phyloP scores from a whole-genome alignment of 305 asterid genomes.

The Petunia hybrid region DNA sequence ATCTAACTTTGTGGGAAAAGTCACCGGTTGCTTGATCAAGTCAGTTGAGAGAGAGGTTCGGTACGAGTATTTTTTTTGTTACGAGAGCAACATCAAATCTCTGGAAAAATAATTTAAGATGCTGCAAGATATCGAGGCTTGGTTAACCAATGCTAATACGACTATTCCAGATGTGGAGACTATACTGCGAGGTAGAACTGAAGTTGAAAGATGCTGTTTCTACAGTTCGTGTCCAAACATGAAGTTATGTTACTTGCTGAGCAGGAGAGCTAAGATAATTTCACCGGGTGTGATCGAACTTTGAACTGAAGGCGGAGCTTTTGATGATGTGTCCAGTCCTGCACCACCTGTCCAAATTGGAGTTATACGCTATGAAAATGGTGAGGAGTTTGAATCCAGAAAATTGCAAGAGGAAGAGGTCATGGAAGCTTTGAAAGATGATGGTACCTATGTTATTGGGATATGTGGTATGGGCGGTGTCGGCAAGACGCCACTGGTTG shows the following conservation, averaged over 20 bases:
- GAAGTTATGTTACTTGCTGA: slow-evolving; percentile 35
- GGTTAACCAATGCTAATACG: slow-evolving; percentile 30
- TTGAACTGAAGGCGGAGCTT: background rate
- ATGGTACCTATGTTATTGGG: slow-evolving; percentile 32
- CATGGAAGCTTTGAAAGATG: slow-evolving; percentile 28
- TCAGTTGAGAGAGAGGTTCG: slow-evolving; percentile 33
- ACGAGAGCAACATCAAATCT: slow-evolving; percentile 24
- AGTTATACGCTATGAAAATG: background rate
- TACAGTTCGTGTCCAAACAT: slow-evolving; percentile 29
- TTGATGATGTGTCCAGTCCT: slow-evolving; percentile 5
- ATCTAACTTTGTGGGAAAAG: background rate
- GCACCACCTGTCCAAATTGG: slow-evolving; percentile 2
- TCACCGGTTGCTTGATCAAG: slow-evolving; percentile 13
- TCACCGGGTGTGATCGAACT: background rate
- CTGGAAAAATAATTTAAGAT: slow-evolving; percentile 18
- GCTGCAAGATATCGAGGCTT: slow-evolving; percentile 14
- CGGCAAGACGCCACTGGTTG: slow-evolving; percentile 44
- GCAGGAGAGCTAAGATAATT: slow-evolving; percentile 23
- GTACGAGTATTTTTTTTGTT: slow-evolving; percentile 36
- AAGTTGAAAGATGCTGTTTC: slow-evolving; percentile 9
- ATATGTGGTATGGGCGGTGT: slow-evolving; percentile 49
- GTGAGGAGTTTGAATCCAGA: slow-evolving; percentile 42
- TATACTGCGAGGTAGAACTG: background rate
- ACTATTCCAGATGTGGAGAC: background rate
- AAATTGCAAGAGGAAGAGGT: slow-evolving; percentile 21